Evolutionary conservation across 1,284 basidiomycete genomes (phyloP).

Genomic region (Ustilago loliicola): DNA sequence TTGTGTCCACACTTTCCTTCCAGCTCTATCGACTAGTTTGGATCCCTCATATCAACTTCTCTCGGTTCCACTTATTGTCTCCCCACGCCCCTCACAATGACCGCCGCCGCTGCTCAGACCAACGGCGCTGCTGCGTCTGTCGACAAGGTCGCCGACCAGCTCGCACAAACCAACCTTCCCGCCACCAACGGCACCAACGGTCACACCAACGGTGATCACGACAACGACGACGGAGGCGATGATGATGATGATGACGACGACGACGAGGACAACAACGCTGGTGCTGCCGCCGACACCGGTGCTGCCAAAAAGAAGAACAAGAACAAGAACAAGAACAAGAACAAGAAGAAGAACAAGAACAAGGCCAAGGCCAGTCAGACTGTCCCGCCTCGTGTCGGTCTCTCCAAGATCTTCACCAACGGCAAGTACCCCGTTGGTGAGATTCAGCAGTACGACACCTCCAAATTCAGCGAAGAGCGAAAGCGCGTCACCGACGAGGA

Average conservation of each 20-base stretch:
- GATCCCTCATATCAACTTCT: background rate
- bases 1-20: background rate
- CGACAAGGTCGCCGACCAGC: conserved; percentile 50
- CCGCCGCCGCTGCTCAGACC: conserved; percentile 20
- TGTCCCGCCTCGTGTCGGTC: conserved; percentile 91
- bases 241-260: conserved; percentile 60
- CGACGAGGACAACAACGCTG: conserved; percentile 39
- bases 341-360: conserved; percentile 72
- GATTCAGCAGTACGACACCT: conserved; percentile 82
- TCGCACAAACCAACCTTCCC: conserved; percentile 37
- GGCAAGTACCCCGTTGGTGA: conserved; percentile 92
- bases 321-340: conserved; percentile 83
- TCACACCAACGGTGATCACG: conserved; percentile 27
- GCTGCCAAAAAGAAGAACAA: conserved; percentile 79
- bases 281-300: conserved; percentile 32
- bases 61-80: background rate
- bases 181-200: conserved; percentile 38
- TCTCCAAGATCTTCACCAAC: conserved; percentile 89
- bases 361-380: conserved; percentile 75
- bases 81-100: conserved; percentile 10
- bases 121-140: conserved; percentile 34
- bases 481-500: conserved; percentile 92
- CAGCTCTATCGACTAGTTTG: background rate
- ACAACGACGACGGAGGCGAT: conserved; percentile 43
- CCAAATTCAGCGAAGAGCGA: conserved; percentile 74